Percentiles rank a stretch among this genome's conserved stretches.
Evolutionary conservation across 192 early-diverging fungal species (phyloP).

Genomic region (Coemansia sp.): DNA sequence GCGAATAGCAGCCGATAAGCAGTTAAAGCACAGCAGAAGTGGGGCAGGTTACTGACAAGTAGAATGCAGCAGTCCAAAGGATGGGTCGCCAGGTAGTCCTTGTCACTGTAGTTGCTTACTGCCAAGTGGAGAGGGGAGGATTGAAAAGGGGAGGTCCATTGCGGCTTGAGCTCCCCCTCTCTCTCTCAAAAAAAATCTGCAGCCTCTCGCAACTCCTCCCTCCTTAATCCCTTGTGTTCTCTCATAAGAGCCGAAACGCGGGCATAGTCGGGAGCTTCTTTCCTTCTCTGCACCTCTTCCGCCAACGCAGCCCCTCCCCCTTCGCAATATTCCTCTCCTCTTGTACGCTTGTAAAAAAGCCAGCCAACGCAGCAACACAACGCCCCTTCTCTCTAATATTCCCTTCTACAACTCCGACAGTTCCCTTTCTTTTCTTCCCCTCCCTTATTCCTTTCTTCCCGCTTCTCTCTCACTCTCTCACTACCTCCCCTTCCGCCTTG

Average conservation of each 20-base stretch:
- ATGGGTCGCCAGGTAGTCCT: neutral
- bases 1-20: neutral
- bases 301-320: conserved; percentile 19
- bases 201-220: conserved; percentile 14
- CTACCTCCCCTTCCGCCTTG: neutral
- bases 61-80: neutral
- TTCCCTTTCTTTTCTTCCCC: conserved; percentile 8
- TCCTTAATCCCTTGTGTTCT: neutral
- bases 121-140: conserved; percentile 6
- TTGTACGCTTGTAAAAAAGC: conserved; percentile 30
- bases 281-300: conserved; percentile 27
- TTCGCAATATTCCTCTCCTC: conserved; percentile 6
- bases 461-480: conserved; percentile 6
- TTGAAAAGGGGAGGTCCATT: conserved; percentile 12
- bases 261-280: conserved; percentile 32
- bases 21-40: conserved; percentile 16
- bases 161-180: conserved; percentile 7
- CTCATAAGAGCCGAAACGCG: conserved; percentile 31
- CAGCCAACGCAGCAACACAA: conserved; percentile 41
- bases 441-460: conserved; percentile 6
- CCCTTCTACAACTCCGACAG: conserved; percentile 25
- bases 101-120: neutral
- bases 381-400: conserved; percentile 13
- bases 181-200: conserved; percentile 47
- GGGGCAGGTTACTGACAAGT: conserved; percentile 13